phyloP scores from a whole-genome alignment of 169 alveolate genomes.

The Blepharisma undulans region DNA sequence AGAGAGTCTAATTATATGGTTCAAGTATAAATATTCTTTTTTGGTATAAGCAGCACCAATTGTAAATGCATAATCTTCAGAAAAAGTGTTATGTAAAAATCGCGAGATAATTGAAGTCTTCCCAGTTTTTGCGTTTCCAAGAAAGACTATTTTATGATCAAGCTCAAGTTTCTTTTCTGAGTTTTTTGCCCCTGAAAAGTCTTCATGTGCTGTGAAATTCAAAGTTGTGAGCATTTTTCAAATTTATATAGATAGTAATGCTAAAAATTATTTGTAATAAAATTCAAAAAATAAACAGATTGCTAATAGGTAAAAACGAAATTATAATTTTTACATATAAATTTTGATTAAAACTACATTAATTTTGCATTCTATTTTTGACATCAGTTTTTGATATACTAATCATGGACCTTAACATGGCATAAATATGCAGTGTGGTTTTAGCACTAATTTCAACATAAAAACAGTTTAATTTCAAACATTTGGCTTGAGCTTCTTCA shows the following conservation, averaged over 20 bases:
- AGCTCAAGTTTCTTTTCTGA: background rate
- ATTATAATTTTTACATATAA: no score
- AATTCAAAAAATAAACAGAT: background rate
- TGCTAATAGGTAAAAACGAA: no score
- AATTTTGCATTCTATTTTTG: background rate
- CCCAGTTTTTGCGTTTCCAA: background rate
- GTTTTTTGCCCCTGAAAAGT: background rate
- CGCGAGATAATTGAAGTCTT: background rate
- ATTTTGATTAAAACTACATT: background rate
- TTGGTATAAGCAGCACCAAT: background rate
- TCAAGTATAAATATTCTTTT: background rate
- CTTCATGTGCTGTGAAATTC: background rate
- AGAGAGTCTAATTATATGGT: background rate
- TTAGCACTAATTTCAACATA: background rate
- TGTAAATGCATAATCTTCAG: background rate
- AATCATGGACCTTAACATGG: background rate
- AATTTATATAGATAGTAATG: background rate
- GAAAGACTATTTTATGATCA: background rate
- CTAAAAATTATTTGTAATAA: background rate
- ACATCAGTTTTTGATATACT: background rate
- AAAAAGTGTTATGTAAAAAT: background rate
- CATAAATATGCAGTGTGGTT: background rate
- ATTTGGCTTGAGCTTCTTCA: slow-evolving; percentile 32
- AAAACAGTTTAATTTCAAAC: background rate
- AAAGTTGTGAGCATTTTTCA: background rate